These are phyloP conservation scores for Rhodomyrtus tomentosa DNA, from an alignment of 345 rosid genomes.

Conservation along the genomic window DNA sequence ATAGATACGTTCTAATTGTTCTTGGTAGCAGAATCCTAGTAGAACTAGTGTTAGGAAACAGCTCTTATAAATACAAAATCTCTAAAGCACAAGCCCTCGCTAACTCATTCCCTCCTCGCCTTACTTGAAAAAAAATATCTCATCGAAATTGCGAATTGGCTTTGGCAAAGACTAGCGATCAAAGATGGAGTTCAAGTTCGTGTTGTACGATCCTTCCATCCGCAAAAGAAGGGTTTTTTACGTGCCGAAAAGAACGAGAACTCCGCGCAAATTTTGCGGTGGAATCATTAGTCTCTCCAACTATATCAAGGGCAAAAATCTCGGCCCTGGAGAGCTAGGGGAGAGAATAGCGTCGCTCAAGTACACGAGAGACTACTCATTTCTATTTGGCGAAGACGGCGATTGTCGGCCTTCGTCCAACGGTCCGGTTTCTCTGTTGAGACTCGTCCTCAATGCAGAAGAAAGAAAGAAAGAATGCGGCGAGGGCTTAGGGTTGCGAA, in stretches of 20 bases:
- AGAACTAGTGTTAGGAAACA: not conserved
- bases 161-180: not conserved
- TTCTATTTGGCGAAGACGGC: not conserved
- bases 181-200: not conserved
- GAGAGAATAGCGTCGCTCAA: not conserved
- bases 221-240: not conserved
- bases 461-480: not conserved
- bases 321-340: not conserved
- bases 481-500: not conserved
- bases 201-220: not conserved
- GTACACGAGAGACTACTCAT: not conserved
- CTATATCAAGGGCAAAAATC: not conserved
- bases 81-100: not conserved
- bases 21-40: not conserved
- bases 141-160: not conserved
- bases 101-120: not conserved
- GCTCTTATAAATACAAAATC: not conserved
- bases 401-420: not conserved
- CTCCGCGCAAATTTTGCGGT: not conserved
- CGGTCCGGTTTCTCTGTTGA: not conserved
- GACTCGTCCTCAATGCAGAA: not conserved
- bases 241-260: not conserved
- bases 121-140: not conserved
- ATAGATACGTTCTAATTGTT: not conserved
- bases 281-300: not conserved